Percentiles rank a stretch among this genome's conserved stretches.
phyloP scores from a whole-genome alignment of 768 basidiomycete genomes.

The Cystofilobasidium bisporidii region DNA sequence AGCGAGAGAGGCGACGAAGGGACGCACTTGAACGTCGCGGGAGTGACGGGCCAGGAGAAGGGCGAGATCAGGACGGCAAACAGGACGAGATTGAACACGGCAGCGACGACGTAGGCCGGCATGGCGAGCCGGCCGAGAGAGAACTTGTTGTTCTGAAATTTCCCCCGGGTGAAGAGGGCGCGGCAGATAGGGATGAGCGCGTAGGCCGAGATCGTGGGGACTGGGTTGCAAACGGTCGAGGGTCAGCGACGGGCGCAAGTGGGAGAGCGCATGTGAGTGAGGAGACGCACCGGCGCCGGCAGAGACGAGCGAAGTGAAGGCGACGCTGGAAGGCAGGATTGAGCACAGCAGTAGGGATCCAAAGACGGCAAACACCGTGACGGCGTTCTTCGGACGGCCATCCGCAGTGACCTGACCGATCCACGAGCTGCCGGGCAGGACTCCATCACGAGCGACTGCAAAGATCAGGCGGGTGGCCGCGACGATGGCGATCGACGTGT shows the following conservation, averaged over 20 bases:
- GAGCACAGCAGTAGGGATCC: slow-evolving; percentile 68
- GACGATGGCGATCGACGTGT: slow-evolving; percentile 76
- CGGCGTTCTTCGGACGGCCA: slow-evolving; percentile 72
- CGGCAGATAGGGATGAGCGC: slow-evolving; percentile 58
- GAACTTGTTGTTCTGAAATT: slow-evolving; percentile 66
- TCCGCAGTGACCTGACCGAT: slow-evolving; percentile 60
- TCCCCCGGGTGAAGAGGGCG: slow-evolving; percentile 63
- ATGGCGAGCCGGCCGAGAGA: slow-evolving; percentile 57
- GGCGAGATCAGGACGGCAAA: slow-evolving; percentile 65
- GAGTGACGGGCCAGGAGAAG: slow-evolving; percentile 72
- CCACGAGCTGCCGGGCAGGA: slow-evolving; percentile 73
- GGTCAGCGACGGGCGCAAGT: neutral
- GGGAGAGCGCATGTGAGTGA: neutral
- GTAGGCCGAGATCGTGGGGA: slow-evolving; percentile 72
- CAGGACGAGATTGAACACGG: slow-evolving; percentile 62
- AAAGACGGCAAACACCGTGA: slow-evolving; percentile 76
- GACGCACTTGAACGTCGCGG: slow-evolving; percentile 75
- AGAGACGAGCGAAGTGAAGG: slow-evolving; percentile 81
- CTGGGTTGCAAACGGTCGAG: neutral
- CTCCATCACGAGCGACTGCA: slow-evolving; percentile 89
- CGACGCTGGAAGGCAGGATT: slow-evolving; percentile 79
- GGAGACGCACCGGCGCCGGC: slow-evolving; percentile 50
- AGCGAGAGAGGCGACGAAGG: slow-evolving; percentile 40
- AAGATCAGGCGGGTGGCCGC: slow-evolving; percentile 81
- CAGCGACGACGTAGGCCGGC: slow-evolving; percentile 49